These are phyloP conservation scores for Colletotrichum kahawae DNA, from an alignment of 2,329 filamentous ascomycete genomes.

Conservation along the genomic window DNA sequence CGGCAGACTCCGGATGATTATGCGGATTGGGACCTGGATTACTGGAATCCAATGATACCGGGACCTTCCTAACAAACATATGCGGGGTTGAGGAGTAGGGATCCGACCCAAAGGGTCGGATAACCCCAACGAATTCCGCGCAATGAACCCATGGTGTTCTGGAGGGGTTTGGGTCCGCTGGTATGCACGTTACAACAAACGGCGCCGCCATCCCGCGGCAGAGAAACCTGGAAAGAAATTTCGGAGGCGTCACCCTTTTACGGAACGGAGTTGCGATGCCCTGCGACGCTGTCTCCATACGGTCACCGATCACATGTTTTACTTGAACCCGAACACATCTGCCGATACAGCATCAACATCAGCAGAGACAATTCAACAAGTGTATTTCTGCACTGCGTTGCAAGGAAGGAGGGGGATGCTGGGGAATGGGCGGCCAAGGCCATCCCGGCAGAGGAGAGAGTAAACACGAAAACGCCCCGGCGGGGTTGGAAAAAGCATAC, in stretches of 20 bases:
- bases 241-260: not conserved
- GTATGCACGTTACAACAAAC: not conserved
- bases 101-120: not conserved
- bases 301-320: not conserved
- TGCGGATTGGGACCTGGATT: constrained; percentile 19
- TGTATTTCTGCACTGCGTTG: not conserved
- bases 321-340: not conserved
- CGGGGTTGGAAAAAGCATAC: not conserved
- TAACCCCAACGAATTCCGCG: not conserved
- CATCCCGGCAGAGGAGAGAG: not conserved
- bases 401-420: not conserved
- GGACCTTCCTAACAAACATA: not conserved
- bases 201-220: not conserved
- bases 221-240: not conserved
- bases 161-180: not conserved
- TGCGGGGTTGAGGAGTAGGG: not conserved
- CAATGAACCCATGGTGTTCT: not conserved
- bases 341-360: not conserved
- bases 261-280: not conserved
- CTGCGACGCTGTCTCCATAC: not conserved
- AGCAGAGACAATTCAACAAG: not conserved
- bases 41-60: constrained; percentile 13
- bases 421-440: not conserved
- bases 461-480: not conserved
- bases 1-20: constrained; percentile 23